Evolutionary conservation across 208 protist genomes (phyloP).

Genomic region (Trypanosoma mega): DNA sequence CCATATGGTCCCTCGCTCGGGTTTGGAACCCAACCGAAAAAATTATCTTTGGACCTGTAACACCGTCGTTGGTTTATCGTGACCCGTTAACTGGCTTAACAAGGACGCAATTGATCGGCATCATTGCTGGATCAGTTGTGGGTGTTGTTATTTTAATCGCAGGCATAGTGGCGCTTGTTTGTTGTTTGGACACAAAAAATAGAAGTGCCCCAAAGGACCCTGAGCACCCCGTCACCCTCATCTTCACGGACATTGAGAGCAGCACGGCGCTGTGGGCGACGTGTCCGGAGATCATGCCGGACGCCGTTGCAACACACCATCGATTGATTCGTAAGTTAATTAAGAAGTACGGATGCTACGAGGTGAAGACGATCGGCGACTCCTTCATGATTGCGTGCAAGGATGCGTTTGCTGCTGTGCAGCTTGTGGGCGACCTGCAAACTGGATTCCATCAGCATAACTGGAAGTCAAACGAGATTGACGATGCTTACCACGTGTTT

Average conservation of each 20-base stretch:
- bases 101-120: not conserved
- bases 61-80: not conserved
- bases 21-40: constrained; percentile 23
- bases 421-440: constrained; percentile 49
- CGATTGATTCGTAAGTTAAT: constrained; percentile 50
- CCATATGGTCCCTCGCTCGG: constrained; percentile 22
- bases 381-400: constrained; percentile 78
- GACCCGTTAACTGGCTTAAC: not conserved
- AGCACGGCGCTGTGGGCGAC: constrained; percentile 68
- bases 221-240: constrained; percentile 37
- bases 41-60: not conserved
- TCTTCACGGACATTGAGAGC: constrained; percentile 76
- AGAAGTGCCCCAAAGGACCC: constrained; percentile 33
- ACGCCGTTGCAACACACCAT: constrained; percentile 60
- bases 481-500: constrained; percentile 39
- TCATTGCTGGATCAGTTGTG: not conserved
- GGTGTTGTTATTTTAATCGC: not conserved
- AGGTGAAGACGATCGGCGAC: constrained; percentile 82
- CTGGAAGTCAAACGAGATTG: constrained; percentile 38
- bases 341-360: constrained; percentile 55
- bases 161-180: constrained; percentile 7
- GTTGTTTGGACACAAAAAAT: constrained; percentile 24
- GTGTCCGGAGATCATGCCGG: constrained; percentile 46
- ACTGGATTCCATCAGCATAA: constrained; percentile 36
- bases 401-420: constrained; percentile 29